Conservation (phyloP, 2,329 filamentous ascomycete species). For the Colletotrichum lupini region DNA sequence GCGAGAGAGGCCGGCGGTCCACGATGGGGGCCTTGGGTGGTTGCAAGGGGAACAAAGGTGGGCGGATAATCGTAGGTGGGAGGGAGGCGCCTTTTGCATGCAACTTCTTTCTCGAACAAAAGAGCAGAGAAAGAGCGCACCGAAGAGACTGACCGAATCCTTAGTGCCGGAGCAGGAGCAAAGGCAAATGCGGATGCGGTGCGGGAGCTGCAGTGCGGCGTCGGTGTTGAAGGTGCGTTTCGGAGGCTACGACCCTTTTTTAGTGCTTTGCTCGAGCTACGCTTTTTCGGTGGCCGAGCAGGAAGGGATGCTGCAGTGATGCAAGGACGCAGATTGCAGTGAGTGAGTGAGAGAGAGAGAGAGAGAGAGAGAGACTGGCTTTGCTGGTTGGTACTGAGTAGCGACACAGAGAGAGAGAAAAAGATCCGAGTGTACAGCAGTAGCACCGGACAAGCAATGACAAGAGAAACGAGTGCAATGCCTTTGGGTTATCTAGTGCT, state of each 20-base stretch:
- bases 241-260: constrained; percentile 26
- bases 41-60: background rate
- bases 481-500: background rate
- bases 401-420: background rate
- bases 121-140: background rate
- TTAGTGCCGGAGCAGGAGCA: constrained; percentile 1
- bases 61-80: constrained; percentile 8
- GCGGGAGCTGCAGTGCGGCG: constrained; percentile 30
- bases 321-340: background rate
- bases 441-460: constrained; percentile 1
- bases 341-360: background rate
- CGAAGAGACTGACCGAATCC: background rate
- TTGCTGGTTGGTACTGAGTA: too few relatives aligned
- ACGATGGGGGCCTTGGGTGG: constrained; percentile 24
- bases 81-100: constrained; percentile 33
- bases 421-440: constrained; percentile 30
- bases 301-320: background rate
- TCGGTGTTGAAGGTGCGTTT: constrained; percentile 27
- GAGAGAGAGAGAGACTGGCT: background rate
- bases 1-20: constrained; percentile 25
- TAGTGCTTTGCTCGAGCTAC: constrained; percentile 34
- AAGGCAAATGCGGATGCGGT: background rate
- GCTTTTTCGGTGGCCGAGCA: constrained; percentile 34
- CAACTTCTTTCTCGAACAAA: constrained; percentile 4
- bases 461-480: constrained; percentile 8